Conservation (phyloP, 805 yeast genomes). For the Kurtzmaniella cleridarum region DNA sequence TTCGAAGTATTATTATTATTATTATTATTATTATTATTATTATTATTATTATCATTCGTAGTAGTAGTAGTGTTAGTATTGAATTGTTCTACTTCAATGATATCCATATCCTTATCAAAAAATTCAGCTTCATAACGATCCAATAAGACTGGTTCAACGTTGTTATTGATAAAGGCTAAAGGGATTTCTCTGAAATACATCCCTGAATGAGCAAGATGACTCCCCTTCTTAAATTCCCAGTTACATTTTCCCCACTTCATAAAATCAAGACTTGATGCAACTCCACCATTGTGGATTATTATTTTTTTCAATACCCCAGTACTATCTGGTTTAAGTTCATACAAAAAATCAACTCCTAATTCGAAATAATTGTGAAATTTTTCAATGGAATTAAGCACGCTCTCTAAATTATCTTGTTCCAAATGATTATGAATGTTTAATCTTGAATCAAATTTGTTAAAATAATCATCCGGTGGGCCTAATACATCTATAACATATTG, state of each 20-base stretch:
- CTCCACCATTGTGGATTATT: constrained; percentile 46
- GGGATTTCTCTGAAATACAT: constrained; percentile 30
- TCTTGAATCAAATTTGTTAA: constrained; percentile 42
- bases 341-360: constrained; percentile 51
- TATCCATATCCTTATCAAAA: constrained; percentile 31
- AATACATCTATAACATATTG: constrained; percentile 41
- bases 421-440: constrained; percentile 35
- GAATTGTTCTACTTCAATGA: constrained; percentile 20
- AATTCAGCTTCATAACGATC: constrained; percentile 37
- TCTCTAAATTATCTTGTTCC: constrained; percentile 2
- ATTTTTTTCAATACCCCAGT: constrained; percentile 40
- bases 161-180: constrained; percentile 5
- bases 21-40: neutral
- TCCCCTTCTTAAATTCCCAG: constrained; percentile 28
- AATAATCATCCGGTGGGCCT: constrained; percentile 55
- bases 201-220: constrained; percentile 14
- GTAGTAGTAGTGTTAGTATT: constrained; percentile 2
- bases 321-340: constrained; percentile 29
- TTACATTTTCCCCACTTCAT: constrained; percentile 49
- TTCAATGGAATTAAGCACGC: constrained; percentile 7
- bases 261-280: constrained; percentile 47
- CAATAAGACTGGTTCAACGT: constrained; percentile 27
- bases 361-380: constrained; percentile 54
- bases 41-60: too few species aligned
- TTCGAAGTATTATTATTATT: constrained; percentile 5